phyloP scores from a whole-genome alignment of 2,329 filamentous ascomycete species.

The Biscogniauxia sp. region DNA sequence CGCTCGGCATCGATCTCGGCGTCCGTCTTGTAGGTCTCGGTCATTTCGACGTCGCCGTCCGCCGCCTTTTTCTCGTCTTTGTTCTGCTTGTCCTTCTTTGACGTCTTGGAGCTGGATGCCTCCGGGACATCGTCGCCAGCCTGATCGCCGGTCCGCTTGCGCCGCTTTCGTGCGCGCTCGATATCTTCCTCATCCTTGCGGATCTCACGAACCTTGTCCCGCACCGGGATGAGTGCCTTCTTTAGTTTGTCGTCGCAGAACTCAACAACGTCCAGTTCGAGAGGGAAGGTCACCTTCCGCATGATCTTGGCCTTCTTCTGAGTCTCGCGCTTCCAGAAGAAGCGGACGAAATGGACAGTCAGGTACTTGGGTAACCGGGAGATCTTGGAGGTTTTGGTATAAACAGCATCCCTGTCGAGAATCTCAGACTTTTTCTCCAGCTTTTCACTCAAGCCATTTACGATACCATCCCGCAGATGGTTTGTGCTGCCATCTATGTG shows the following conservation, averaged over 20 bases:
- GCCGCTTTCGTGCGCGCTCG: conserved; percentile 85
- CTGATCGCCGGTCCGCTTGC: conserved; percentile 59
- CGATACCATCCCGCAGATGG: conserved; percentile 84
- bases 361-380: conserved; percentile 90
- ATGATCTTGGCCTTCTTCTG: conserved; percentile 99
- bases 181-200: conserved; percentile 94
- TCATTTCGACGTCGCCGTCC: conserved; percentile 71
- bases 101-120: conserved; percentile 49
- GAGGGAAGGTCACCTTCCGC: conserved; percentile 95
- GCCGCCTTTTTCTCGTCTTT: conserved; percentile 41
- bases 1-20: conserved; percentile 88
- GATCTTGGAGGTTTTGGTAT: conserved; percentile 90
- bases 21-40: conserved; percentile 83
- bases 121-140: conserved; percentile 47
- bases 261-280: conserved; percentile 88
- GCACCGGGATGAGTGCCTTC: conserved; percentile 80
- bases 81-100: conserved; percentile 42
- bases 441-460: conserved; percentile 78
- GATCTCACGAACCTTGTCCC: conserved; percentile 93
- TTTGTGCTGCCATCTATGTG: conserved; percentile 88
- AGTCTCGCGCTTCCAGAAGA: conserved; percentile 94
- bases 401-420: conserved; percentile 74
- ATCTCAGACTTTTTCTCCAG: conserved; percentile 84
- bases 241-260: conserved; percentile 91
- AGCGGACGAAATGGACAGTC: conserved; percentile 94